Base-by-base conservation (phyloP, 768 basidiomycete species). In the Pluteus cervinus region DNA sequence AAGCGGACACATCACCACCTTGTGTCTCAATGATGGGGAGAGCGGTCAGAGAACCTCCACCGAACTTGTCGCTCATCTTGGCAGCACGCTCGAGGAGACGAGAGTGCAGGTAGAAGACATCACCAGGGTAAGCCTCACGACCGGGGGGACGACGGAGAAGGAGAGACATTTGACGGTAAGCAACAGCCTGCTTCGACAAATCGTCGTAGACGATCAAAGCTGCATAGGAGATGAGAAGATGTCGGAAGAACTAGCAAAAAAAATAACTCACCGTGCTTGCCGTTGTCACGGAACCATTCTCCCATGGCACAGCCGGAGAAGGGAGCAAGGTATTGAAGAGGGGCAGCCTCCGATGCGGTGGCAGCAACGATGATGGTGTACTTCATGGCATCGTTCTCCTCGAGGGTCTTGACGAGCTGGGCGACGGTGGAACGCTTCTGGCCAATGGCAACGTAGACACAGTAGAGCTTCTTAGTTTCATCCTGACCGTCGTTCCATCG, bases 271-370 rank as follows among this genome's bases (percentile, higher is more conserved):
- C 86, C 93, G 67, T 99, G 96, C 73, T 94, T 97, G 73, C 92
- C 94, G 64, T 99, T 99, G 71, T 99, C 96, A 69, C 91, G 88
- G 96, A 99, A 99, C 94, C 94, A 99, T 72, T 99, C 96, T 63
- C 96, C 96, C 92, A 99, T 99, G 56, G 96, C 96, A 68, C 91
- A 94, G 47, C 96, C 96, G 51, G 96, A 94, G 90, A 99, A 99
- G 51, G 96, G 96, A 55, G 96, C 96, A 54, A 99, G 87, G 71
- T 97, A 99, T 63, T 99, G 96, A 40, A 99, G 77, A 51, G 96
- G 96, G 51, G 96, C 96, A 54, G 96, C 96, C 73, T 99, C 96
- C 18, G 93, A 97, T 40, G 96, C 96, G 42, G 96, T 99, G 51
- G 96, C 96, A 53, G 96, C 96, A 54, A 99, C 96, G 52, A 99